Conservation (phyloP, 768 basidiomycete species). For the Cystobasidium onofrii region DNA sequence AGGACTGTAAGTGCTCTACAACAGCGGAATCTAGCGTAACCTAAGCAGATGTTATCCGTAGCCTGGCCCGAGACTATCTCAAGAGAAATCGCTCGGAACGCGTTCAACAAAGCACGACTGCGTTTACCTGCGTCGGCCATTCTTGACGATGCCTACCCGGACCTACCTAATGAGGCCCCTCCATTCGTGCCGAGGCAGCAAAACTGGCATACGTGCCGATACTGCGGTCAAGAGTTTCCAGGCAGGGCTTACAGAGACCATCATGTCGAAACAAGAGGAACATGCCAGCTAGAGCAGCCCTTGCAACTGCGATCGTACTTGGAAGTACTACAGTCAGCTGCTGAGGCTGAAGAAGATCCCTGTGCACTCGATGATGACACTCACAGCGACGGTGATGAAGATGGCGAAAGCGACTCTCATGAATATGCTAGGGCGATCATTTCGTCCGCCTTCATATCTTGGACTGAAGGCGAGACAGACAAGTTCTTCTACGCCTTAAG, state of each 20-base stretch:
- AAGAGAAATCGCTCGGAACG: not conserved
- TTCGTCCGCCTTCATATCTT: not conserved
- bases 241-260: not conserved
- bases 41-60: not conserved
- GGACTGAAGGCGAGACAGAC: conserved; percentile 10
- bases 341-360: not conserved
- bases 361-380: not conserved
- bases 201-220: not conserved
- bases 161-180: not conserved
- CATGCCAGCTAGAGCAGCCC: not conserved
- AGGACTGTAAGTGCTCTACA: not conserved
- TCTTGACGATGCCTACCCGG: not conserved
- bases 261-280: not conserved
- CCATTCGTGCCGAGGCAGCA: not conserved
- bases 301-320: not conserved
- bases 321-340: not conserved
- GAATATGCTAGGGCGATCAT: not conserved
- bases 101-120: not conserved
- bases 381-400: not conserved
- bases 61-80: not conserved
- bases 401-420: not conserved
- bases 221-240: not conserved
- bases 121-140: not conserved
- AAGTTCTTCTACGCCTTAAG: conserved; percentile 7
- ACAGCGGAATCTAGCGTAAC: not conserved